Conservation (phyloP, 2,329 filamentous ascomycete species). For the Pseudonectria buxi region DNA sequence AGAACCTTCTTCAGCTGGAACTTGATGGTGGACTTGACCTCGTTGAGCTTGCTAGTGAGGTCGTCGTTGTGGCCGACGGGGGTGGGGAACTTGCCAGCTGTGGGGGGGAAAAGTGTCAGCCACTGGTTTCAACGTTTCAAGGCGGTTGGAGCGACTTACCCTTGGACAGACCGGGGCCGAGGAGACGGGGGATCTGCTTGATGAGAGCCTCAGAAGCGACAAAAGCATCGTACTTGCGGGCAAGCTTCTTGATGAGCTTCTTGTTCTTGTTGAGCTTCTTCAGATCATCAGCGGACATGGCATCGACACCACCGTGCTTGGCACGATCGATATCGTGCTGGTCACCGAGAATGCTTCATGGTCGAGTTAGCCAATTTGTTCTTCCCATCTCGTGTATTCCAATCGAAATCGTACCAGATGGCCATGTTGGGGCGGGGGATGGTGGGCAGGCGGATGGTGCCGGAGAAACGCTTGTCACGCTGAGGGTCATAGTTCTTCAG, state of each 20-base stretch:
- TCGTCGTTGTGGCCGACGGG: constrained; percentile 96
- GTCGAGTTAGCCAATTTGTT: constrained; percentile 7
- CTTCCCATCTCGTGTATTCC: not conserved
- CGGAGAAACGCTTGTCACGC: constrained; percentile 99
- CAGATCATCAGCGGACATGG: constrained; percentile 96
- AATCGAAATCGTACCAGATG: constrained; percentile 50
- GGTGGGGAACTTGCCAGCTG: constrained; percentile 99
- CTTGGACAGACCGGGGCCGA: constrained; percentile 97
- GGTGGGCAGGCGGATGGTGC: constrained; percentile 91
- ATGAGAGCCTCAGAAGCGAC: constrained; percentile 94
- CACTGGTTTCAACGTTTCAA: not conserved
- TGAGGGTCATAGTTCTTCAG: constrained; percentile 99
- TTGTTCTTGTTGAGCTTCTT: constrained; percentile 99
- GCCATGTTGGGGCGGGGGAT: constrained; percentile 87
- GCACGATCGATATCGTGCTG: constrained; percentile 99
- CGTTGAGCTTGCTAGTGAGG: constrained; percentile 89
- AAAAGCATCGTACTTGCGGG: constrained; percentile 99
- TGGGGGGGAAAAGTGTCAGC: constrained; percentile 12
- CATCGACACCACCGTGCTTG: constrained; percentile 97
- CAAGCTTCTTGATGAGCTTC: constrained; percentile 99
- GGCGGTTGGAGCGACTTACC: constrained; percentile 43
- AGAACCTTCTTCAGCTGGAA: constrained; percentile 99
- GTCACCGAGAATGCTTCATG: constrained; percentile 54
- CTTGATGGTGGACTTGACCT: constrained; percentile 99
- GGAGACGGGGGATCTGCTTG: constrained; percentile 99